Base-by-base conservation (phyloP, 169 alveolate genomes). In the Cryptosporidium tyzzeri region DNA sequence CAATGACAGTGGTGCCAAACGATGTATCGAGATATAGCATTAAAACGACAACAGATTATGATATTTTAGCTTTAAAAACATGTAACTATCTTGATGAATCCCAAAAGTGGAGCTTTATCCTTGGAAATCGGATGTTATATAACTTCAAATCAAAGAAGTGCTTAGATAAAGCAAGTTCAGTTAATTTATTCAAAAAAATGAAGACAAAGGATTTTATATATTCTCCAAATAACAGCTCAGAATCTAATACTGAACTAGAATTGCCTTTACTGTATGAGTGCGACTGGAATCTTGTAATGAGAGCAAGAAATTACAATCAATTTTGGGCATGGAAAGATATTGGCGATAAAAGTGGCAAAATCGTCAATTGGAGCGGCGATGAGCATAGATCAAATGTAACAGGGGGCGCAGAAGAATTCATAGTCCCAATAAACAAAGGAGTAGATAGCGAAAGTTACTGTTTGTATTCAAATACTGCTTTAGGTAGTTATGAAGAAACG, bases 241-340 rank as follows among this genome's bases (percentile, higher is more conserved):
- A 74, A 31, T n/a, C 29, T 23, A 74, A 4, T 35, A 62, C 3
- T 33, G 33, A 62, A 1, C 14, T 26, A 16, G 29, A 62, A 33
- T 23, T 29, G 18, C 89, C 75, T 12, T 18, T 80, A 2, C 29
- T 65, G 3, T 59, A 29, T 41, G 89, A 80, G 50, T 80, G 89
- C 31, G 89, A 80, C 44, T 80, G 89, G 89, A 80, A 80, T 53
- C 53, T 80, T 41, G 89, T 80, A 10, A 80, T 80, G 89, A 80
- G 89, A 67, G 73, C 89, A 48, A 61, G 75, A 80, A 80, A 80
- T 12, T 59, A 37, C 14, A 80, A 80, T 62, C 89, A 80, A 33
- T 80, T 80, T 21, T 80, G 89, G 89, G 74, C 89, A 39, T 80
- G 89, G 89, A 62, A 59, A 18, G 14, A 41, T 8, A 4, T 21